Base-by-base conservation (phyloP, 129 eudicot species). In the Centella asiatica region DNA sequence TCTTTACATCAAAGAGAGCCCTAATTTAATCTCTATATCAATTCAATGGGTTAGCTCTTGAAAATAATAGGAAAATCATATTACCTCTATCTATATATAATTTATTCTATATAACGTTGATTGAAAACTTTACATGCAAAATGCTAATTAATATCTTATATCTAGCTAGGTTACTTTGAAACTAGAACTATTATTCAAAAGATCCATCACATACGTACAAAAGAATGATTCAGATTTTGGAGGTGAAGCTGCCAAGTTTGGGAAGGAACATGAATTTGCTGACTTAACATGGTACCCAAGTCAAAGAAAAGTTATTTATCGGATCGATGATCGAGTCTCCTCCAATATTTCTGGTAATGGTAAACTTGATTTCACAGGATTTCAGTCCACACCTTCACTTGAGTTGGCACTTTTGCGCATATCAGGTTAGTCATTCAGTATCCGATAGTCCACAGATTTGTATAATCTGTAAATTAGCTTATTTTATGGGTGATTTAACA, bases 141-240 rank as follows among this genome's bases (percentile, higher is more conserved):
- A 34, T 34, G 9, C 9, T 34, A 3, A 3, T 3, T 3, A 34
- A 3, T 34, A 34, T 34, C 39, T 3, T 3, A 4, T 34, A 34
- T 34, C 4, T 34, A 34, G 4, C 48, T 24, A 89, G 97, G 95
- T 89, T 47, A 89, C 92, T 6, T 49, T 89, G 49, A 76, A 72
- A 72, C 45, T 89, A 60, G 81, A 89, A 37, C 92, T 92, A 3
- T 0, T 85, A 55, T 89, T 89, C 79, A 89, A 89, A 64, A 76
- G 97, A 37, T 80, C 93, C 0, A 65, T 89, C 52, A 85, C 83
- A 13, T 83, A 75, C 31, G 7, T 55, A 39, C 52, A 76, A 3
- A 70, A 68, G 64, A 66, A 70, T 23, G 97, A 89, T 49, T 57
- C 78, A 0, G 79, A 83, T 57, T 58, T 90, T 37, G 84, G 83